phyloP scores from a whole-genome alignment of 495 filamentous ascomycete genomes.

The Cenococcum geophilum region DNA sequence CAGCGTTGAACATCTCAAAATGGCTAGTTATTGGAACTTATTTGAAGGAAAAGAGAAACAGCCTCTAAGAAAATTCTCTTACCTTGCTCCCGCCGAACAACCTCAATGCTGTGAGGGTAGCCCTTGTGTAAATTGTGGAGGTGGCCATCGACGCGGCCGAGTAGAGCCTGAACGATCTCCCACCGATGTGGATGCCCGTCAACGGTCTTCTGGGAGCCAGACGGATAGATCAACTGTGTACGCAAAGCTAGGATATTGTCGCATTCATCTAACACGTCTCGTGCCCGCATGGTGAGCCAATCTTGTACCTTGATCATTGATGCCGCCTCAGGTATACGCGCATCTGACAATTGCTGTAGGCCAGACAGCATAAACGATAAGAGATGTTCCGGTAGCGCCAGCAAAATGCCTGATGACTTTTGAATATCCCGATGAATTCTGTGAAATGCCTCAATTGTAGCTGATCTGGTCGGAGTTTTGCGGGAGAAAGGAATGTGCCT shows the following conservation, averaged over 20 bases:
- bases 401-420: constrained; percentile 39
- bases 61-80: no score
- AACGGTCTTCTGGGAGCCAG: constrained; percentile 43
- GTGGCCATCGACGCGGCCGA: constrained; percentile 39
- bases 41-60: no score
- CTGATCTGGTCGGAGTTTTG: constrained; percentile 35
- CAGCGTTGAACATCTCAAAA: no score
- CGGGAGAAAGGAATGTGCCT: constrained; percentile 50
- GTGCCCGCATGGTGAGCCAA: constrained; percentile 47
- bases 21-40: no score
- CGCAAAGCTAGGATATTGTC: constrained; percentile 48
- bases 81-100: no score
- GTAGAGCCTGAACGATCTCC: constrained; percentile 41
- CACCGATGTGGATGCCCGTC: constrained; percentile 50
- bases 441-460: no score
- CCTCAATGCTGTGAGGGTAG: constrained; percentile 44
- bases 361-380: constrained; percentile 50
- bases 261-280: constrained; percentile 54
- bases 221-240: constrained; percentile 44
- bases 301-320: constrained; percentile 44
- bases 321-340: constrained; percentile 36
- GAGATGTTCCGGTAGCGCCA: constrained; percentile 48
- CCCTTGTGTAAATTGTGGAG: constrained; percentile 31
- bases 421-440: constrained; percentile 36
- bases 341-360: constrained; percentile 43